Conservation (phyloP, 768 basidiomycete genomes). For the Tubosaeta sp. region DNA sequence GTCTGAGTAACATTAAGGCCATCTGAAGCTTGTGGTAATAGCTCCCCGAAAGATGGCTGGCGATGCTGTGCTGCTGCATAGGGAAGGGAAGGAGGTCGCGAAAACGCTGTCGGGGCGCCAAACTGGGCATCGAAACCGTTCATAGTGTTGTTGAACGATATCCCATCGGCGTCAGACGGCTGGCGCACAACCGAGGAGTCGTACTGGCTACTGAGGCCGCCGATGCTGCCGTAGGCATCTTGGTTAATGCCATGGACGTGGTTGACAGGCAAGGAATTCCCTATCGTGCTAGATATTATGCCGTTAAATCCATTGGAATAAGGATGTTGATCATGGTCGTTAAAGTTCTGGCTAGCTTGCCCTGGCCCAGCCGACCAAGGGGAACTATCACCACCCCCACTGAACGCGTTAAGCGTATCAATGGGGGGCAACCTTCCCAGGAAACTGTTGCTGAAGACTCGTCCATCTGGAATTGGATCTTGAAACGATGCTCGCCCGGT, state of each 20-base stretch:
- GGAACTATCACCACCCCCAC: constrained; percentile 25
- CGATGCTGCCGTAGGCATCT: constrained; percentile 23
- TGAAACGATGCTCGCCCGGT: constrained; percentile 36
- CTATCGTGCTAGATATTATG: constrained; percentile 15
- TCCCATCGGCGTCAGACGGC: constrained; percentile 23
- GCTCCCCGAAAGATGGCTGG: constrained; percentile 23
- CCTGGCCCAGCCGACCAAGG: constrained; percentile 34
- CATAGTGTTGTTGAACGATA: constrained; percentile 14
- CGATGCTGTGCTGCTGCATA: constrained; percentile 16
- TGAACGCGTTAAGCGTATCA: constrained; percentile 39
- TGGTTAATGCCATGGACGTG: constrained; percentile 24
- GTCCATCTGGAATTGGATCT: constrained; percentile 40
- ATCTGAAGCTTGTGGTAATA: constrained; percentile 14
- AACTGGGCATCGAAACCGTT: constrained; percentile 24
- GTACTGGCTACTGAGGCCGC: constrained; percentile 20
- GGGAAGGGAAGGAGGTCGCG: constrained; percentile 21
- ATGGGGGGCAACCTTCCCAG: constrained; percentile 31
- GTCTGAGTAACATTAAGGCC: constrained; percentile 17
- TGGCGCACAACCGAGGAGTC: constrained; percentile 22
- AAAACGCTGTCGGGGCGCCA: constrained; percentile 11
- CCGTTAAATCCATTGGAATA: constrained; percentile 26
- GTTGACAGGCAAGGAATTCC: constrained; percentile 15
- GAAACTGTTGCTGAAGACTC: constrained; percentile 31
- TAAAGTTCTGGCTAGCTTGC: constrained; percentile 18
- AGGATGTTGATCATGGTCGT: constrained; percentile 18